Percentiles rank a stretch among this genome's conserved stretches.
These are phyloP conservation scores for Aurantiochytrium sp. DNA, from an alignment of 108 stramenopile genomes.

Conservation along the genomic window DNA sequence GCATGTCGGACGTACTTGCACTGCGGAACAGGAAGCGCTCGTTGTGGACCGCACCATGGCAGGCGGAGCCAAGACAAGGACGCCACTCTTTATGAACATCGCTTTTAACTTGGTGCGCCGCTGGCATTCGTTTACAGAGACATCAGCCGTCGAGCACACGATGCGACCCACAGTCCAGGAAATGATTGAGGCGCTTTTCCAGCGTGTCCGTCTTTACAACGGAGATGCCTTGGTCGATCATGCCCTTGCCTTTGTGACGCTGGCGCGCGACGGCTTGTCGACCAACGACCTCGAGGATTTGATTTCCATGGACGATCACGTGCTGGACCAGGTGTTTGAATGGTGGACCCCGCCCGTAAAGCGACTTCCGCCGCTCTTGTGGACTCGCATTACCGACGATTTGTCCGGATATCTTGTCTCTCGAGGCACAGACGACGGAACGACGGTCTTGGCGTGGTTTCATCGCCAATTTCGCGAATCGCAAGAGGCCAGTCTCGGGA, in stretches of 20 bases:
- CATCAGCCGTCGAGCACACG: no score
- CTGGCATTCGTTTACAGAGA: no score
- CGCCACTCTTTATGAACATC: no score
- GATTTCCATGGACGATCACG: background rate
- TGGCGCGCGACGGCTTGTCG: background rate
- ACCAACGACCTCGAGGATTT: background rate
- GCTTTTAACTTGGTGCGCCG: no score
- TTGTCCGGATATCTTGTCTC: background rate
- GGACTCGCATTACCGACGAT: background rate
- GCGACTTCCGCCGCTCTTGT: background rate
- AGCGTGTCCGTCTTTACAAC: background rate
- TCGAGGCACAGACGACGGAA: no score
- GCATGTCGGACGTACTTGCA: no score
- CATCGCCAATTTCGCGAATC: background rate
- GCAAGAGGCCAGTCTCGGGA: no score
- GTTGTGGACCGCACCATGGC: no score
- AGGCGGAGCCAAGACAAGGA: no score
- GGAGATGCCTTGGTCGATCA: background rate
- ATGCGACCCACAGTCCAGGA: background rate
- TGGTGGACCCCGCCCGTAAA: background rate
- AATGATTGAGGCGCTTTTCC: background rate
- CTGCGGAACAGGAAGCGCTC: no score
- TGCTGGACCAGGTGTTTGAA: background rate
- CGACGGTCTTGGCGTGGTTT: background rate
- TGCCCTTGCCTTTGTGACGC: background rate